Evolutionary conservation across 768 basidiomycete genomes (phyloP), one percentile per base, ranked within the genome.

Genomic region (Lactarius tabidus): DNA sequence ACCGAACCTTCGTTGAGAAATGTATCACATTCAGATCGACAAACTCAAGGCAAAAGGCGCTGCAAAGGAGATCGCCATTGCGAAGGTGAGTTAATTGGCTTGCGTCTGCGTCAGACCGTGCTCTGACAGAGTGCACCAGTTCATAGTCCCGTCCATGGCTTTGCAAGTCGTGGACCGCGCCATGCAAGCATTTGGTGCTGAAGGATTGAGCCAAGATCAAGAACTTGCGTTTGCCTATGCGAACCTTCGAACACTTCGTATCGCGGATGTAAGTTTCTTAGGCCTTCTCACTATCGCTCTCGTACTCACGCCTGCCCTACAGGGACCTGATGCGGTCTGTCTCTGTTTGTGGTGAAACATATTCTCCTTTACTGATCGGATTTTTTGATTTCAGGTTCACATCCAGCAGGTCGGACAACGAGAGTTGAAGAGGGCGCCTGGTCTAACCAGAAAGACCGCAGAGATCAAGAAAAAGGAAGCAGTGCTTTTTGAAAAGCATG

Each of bases 121-220:
- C 12, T 23, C 60, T 36, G 20, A 59, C 45, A 23, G 31, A 26
- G 35, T 60, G 26, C 28, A 6, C 3, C 69, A 98, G 95, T 96
- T 97, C 71, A 88, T 94, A 41, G 93, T 98, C 14, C 97, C 97
- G 15, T 82, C 83, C 0, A 93, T 96, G 90, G 96, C 95, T 0
- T 80, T 91, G 56, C 78, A 79, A 28, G 90, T 99, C 54, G 82
- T 98, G 43, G 97, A 99, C 77, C 88, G 94, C n/a, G 90, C 94
- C 2, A 98, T 98, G 58, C 97, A 99, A 79, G 81, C 91, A 0
- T 94, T 90, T 71, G 97, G 97, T 59, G 97, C 95, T n/a, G 96
- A 98, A 76, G 97, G 97, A 38, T 78, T 99, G 53, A 91, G 84
- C 28, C 93, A 97, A 77, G 96, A 98, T 71, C 88, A 88, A 39